These are phyloP conservation scores for Podila verticillata DNA, from an alignment of 192 early-diverging fungal genomes.

Conservation along the genomic window DNA sequence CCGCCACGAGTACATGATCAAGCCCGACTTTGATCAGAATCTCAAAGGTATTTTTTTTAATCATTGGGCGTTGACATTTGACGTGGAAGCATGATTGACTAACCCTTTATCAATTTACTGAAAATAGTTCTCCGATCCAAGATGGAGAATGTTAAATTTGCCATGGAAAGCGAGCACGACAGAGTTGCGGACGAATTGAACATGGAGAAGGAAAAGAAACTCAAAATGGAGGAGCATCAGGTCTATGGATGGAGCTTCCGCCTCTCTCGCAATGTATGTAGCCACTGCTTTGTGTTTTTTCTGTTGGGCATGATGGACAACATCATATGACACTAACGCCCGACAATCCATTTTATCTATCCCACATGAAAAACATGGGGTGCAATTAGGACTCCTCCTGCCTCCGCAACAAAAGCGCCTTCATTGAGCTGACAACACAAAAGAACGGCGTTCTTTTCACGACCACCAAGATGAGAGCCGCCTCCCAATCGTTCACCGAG, in stretches of 20 bases:
- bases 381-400: slow-evolving; percentile 65
- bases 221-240: slow-evolving; percentile 89
- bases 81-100: too few relatives aligned
- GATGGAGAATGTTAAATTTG: slow-evolving; percentile 33
- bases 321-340: background rate
- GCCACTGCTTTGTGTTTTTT: background rate
- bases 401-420: slow-evolving; percentile 75
- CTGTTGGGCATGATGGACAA: background rate
- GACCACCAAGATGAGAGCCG: slow-evolving; percentile 71
- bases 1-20: slow-evolving; percentile 88
- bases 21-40: slow-evolving; percentile 81
- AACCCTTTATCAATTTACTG: too few relatives aligned
- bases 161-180: slow-evolving; percentile 40
- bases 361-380: too few relatives aligned
- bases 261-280: slow-evolving; percentile 69
- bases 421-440: slow-evolving; percentile 88
- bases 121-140: slow-evolving; percentile 30
- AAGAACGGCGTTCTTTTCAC: slow-evolving; percentile 93
- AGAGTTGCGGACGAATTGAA: slow-evolving; percentile 71
- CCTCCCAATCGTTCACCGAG: slow-evolving; percentile 70
- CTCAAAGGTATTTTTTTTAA: slow-evolving; percentile 63
- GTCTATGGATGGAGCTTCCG: slow-evolving; percentile 89
- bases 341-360: too few relatives aligned
- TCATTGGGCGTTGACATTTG: background rate
- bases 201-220: slow-evolving; percentile 84